phyloP scores from a whole-genome alignment of 2,329 filamentous ascomycete species.

The Cryphonectria radicalis region DNA sequence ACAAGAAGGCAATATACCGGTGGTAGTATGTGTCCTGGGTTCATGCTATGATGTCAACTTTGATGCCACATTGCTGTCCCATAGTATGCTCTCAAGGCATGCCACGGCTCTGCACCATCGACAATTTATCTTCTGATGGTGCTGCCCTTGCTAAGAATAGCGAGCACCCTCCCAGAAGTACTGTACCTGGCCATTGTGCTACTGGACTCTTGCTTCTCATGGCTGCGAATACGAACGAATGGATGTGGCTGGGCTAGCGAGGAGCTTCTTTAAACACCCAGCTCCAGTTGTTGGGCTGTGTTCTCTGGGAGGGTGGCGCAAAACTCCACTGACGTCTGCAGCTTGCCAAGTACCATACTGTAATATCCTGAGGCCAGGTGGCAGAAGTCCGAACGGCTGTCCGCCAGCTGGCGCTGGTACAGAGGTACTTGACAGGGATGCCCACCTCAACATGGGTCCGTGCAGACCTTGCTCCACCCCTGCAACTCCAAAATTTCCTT shows the following conservation, averaged over 20 bases:
- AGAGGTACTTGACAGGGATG: conserved; percentile 13
- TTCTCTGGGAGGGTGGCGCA: not conserved
- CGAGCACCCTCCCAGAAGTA: not conserved
- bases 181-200: not conserved
- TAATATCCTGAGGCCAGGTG: not conserved
- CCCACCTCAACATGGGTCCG: conserved; percentile 13
- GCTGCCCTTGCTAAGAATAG: not conserved
- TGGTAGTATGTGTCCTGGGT: not conserved
- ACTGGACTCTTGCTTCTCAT: not conserved
- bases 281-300: conserved; percentile 4
- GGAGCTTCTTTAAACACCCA: not conserved
- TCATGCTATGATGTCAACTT: conserved; percentile 20
- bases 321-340: conserved; percentile 10
- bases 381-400: not conserved
- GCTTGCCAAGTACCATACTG: not conserved
- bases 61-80: conserved; percentile 1
- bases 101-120: conserved; percentile 5
- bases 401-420: not conserved
- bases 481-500: conserved; percentile 27
- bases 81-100: not conserved
- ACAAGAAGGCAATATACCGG: not conserved
- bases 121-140: conserved; percentile 15
- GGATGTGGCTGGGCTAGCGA: conserved; percentile 18
- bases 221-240: not conserved
- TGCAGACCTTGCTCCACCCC: conserved; percentile 14